Base-by-base conservation (phyloP, 2,329 filamentous ascomycete genomes). In the Aspergillus hiratsukae region DNA sequence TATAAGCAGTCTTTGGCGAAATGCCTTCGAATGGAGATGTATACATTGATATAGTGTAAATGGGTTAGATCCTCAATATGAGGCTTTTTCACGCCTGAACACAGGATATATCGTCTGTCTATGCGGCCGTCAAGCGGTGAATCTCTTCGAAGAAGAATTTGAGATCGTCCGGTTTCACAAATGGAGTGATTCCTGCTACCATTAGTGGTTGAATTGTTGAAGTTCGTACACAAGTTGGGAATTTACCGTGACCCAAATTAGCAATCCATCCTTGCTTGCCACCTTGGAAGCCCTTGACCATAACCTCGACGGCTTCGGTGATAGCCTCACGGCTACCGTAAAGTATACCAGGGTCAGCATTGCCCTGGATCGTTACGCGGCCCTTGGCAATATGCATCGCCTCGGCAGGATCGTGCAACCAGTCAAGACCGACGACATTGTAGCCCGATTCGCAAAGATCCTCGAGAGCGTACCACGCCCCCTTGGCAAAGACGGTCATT, bases 401-500 rank as follows among this genome's bases (percentile, higher is more conserved):
- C 64, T 94, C 86, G 2, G 87, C 87, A 10, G 94, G 89, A 66
- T 94, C 91, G 67, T 97, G 89, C 49, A 95, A 81, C 94, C 94
- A 99, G 76, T 99, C 94, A 63, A 99, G 80, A 4, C 94, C 91
- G 55, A 99, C 89, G 40, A 97, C 91, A 69, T 97, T 85, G 79
- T 97, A 99, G 43, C 91, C 92, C 17, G 92, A 84, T 68, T 91
- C 80, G 77, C 92, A 97, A 21, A 94, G 83, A 31, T 89, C 86
- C 65, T 97, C 90, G 50, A 99, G 81, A 3, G 91, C 91, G 74
- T 96, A 94, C 90, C 94, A 97, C 10, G 94, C 93, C 10, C 94
- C 94, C 79, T 99, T 99, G 37, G 94, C 91, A 74, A 99, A 99
- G 25, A 97, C 91, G 4, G 92, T 95, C 92, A 97, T 97, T 3